Percentiles rank a stretch among this genome's conserved stretches.
These are phyloP conservation scores for Hypocreales sp. DNA, from an alignment of 2,329 filamentous ascomycete genomes.

Conservation along the genomic window DNA sequence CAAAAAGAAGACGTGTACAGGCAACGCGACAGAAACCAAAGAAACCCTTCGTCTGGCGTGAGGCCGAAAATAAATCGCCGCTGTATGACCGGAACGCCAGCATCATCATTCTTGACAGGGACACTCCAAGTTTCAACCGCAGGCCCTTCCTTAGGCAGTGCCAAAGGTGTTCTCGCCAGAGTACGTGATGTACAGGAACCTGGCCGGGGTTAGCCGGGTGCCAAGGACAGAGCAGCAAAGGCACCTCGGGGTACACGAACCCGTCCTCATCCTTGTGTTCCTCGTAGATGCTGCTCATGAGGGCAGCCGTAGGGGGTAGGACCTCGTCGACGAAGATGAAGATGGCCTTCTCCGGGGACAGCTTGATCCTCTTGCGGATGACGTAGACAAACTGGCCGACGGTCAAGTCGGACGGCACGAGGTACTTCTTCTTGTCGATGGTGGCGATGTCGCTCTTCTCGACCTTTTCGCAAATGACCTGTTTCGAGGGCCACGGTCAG, in stretches of 20 bases:
- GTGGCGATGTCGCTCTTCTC: conserved; percentile 99
- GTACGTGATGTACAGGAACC: conserved; percentile 98
- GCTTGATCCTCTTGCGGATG: conserved; percentile 99
- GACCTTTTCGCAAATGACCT: conserved; percentile 99
- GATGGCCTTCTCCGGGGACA: conserved; percentile 98
- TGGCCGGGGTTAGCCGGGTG: too few species aligned
- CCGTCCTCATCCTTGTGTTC: conserved; percentile 84
- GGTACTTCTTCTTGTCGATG: conserved; percentile 99
- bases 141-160: conserved; percentile 13
- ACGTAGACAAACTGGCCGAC: conserved; percentile 99
- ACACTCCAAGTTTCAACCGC: too few species aligned
- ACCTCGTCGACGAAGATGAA: conserved; percentile 99
- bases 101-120: conserved; percentile 12
- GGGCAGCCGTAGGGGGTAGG: conserved; percentile 83
- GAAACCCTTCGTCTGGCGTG: conserved; percentile 10
- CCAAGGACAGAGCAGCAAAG: too few species aligned
- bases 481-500: conserved; percentile 4
- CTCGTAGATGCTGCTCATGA: conserved; percentile 99
- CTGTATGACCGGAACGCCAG: conserved; percentile 20
- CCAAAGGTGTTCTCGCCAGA: conserved; percentile 99
- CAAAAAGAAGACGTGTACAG: too few species aligned
- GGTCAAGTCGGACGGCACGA: conserved; percentile 92
- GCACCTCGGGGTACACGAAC: too few species aligned
- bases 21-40: conserved; percentile 2
- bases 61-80: conserved; percentile 11